Base-by-base conservation (phyloP, 495 filamentous ascomycete genomes). In the Tuber melanosporum region DNA sequence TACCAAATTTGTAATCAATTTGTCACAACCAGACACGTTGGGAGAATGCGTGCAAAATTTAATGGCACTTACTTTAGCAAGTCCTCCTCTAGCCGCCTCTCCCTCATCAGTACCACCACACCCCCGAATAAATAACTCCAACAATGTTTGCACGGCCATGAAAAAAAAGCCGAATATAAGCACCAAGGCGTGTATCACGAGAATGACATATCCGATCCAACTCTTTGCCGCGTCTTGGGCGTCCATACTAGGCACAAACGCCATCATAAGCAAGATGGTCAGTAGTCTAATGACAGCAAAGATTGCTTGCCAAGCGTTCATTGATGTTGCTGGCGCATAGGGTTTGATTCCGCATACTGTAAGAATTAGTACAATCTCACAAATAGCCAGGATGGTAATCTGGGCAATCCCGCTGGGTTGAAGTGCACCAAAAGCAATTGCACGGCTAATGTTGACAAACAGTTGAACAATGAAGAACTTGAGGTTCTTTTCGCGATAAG, bases 201-300 rank as follows among this genome's bases (percentile, higher is more conserved):
- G 88, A 74, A 98, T 97, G 32, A 91, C 88, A 84, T 98, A 99
- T 45, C 95, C 95, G 79, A 98, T 92, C 95, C 95, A 99, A 20
- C 94, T 93, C 80, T 93, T 94, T 6, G 93, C 86, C 0, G 90
- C 89, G 80, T 94, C 90, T 3, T 89, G 88, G 12, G 98, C 89
- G 4, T 90, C 89, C 6, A 98, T 86, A 19, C 92, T 91, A 3
- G 94, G 94, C 19, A 94, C 88, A 84, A 99, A 99, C 3, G 94
- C 88, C 41, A 97, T 89, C 86, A 92, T 95, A 36, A 99, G 86
- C 45, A 98, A 87, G 52, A 95, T 89, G 1, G 91, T 91, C 19
- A 93, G 84, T 72, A 98, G 90, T 32, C 95, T 90, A 22, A 97
- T 85, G 19, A 89, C 85, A 3, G 94, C 89, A 83, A 97, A 97